Evolutionary conservation across 805 yeast genomes (phyloP).

Genomic region (Yueomyces sinensis): DNA sequence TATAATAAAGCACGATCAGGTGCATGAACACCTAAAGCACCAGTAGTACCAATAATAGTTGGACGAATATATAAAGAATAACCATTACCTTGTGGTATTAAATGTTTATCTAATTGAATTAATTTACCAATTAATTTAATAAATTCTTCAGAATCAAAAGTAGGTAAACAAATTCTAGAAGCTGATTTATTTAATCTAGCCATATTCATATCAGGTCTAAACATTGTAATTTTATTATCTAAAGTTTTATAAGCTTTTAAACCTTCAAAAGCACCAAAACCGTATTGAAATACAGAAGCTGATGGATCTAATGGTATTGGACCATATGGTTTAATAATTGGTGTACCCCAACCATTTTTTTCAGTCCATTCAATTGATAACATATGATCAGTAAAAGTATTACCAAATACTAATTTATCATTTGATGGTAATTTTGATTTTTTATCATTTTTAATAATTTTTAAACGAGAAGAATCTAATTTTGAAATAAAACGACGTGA

Average conservation of each 20-base stretch:
- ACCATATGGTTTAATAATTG: constrained; percentile 76
- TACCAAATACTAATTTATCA: constrained; percentile 55
- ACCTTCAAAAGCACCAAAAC: constrained; percentile 91
- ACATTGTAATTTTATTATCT: constrained; percentile 58
- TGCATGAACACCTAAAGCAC: constrained; percentile 70
- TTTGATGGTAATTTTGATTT: constrained; percentile 47
- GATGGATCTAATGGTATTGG: constrained; percentile 72
- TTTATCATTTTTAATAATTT: constrained; percentile 28
- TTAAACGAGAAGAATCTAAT: constrained; percentile 41
- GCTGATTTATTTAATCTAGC: constrained; percentile 83
- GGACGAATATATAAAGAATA: constrained; percentile 90
- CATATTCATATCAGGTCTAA: constrained; percentile 88
- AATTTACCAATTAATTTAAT: constrained; percentile 63
- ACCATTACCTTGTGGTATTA: constrained; percentile 76
- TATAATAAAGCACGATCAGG: constrained; percentile 73
- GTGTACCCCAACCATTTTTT: constrained; percentile 73
- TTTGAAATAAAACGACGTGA: not conserved
- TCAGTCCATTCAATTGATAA: constrained; percentile 71
- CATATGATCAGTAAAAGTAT: constrained; percentile 77
- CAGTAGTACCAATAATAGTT: constrained; percentile 84
- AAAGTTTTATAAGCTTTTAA: constrained; percentile 71
- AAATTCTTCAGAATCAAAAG: constrained; percentile 66
- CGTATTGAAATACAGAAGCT: constrained; percentile 81
- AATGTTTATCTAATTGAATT: constrained; percentile 54
- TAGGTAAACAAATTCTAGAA: constrained; percentile 75